Evolutionary conservation across 768 basidiomycete genomes (phyloP).

Genomic region (Leucocoprinus leucothites): DNA sequence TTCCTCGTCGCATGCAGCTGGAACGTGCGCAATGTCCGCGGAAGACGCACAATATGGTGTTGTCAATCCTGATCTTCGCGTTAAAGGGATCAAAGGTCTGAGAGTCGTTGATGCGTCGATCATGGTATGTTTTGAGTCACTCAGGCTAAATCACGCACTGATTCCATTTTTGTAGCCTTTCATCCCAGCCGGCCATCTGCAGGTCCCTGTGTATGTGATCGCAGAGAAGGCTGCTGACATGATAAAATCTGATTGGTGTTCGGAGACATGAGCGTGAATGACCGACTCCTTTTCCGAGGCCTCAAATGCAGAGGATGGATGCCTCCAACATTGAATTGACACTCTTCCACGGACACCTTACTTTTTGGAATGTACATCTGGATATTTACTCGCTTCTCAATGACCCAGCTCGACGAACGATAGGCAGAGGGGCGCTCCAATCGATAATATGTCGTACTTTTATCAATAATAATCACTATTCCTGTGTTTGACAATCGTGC

Average conservation of each 20-base stretch:
- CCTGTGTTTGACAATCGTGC: too few relatives aligned
- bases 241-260: conserved; percentile 13
- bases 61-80: conserved; percentile 22
- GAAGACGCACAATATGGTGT: conserved; percentile 19
- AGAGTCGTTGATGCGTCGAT: conserved; percentile 38
- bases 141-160: background rate
- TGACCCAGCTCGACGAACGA: too few relatives aligned
- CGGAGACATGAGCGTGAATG: too few relatives aligned
- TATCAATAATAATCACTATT: too few relatives aligned
- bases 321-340: too few relatives aligned
- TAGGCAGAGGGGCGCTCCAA: too few relatives aligned
- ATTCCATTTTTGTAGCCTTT: conserved; percentile 9
- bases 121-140: conserved; percentile 22
- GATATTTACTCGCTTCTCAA: too few relatives aligned
- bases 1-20: conserved; percentile 27
- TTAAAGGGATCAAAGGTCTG: conserved; percentile 31
- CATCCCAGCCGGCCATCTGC: conserved; percentile 15
- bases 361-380: too few relatives aligned
- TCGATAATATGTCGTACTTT: too few relatives aligned
- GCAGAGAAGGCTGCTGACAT: conserved; percentile 17
- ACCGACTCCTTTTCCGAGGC: too few relatives aligned
- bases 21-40: conserved; percentile 29
- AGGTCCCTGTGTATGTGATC: conserved; percentile 15
- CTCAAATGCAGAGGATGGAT: too few relatives aligned
- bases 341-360: too few relatives aligned